Conservation (phyloP, 306 rosid genomes). For the Quercus suber region DNA sequence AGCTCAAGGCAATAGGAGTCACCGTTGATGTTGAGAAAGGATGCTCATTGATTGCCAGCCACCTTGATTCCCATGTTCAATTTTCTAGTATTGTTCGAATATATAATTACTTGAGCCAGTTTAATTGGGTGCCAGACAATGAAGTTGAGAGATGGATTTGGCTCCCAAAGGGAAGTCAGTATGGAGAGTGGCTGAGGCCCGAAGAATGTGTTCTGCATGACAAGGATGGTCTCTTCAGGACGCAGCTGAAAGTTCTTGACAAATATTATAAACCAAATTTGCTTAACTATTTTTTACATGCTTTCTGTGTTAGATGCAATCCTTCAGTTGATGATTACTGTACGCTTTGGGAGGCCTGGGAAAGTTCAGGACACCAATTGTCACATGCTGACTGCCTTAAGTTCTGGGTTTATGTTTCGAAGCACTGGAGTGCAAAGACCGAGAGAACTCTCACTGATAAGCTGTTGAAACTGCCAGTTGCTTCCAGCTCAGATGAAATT, state of each 20-base stretch:
- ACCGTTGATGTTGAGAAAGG: conserved; percentile 34
- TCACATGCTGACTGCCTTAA: conserved; percentile 47
- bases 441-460: conserved; percentile 31
- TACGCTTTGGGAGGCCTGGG: conserved; percentile 68
- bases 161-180: conserved; percentile 37
- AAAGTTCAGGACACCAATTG: conserved; percentile 31
- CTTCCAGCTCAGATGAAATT: conserved; percentile 30
- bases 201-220: conserved; percentile 54
- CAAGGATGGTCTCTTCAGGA: conserved; percentile 48
- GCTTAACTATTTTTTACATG: conserved; percentile 38
- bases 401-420: conserved; percentile 56
- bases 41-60: conserved; percentile 39
- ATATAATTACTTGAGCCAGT: conserved; percentile 29
- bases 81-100: conserved; percentile 24
- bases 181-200: conserved; percentile 43
- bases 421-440: conserved; percentile 22
- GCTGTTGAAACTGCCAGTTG: conserved; percentile 54
- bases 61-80: conserved; percentile 35
- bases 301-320: conserved; percentile 33
- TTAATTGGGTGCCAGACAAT: conserved; percentile 24
- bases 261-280: conserved; percentile 31
- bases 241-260: conserved; percentile 40
- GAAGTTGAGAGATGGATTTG: conserved; percentile 42
- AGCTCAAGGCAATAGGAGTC: conserved; percentile 62
- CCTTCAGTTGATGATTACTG: conserved; percentile 57